These are phyloP conservation scores for Lactifluus echinatus DNA, from an alignment of 768 basidiomycete genomes.

Conservation along the genomic window DNA sequence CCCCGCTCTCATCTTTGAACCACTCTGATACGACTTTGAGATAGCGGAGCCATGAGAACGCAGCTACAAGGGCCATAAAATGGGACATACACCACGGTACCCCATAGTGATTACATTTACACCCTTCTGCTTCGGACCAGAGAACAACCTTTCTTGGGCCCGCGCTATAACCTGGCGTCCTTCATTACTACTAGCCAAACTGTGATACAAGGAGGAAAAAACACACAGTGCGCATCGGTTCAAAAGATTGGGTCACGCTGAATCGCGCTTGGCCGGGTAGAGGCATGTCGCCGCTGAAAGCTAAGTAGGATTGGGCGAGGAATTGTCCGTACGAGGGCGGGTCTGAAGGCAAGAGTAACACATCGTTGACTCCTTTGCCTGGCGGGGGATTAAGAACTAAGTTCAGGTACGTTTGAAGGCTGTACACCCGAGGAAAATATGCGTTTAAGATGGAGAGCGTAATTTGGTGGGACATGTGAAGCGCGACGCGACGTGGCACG, in stretches of 20 bases:
- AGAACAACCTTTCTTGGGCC: slow-evolving; percentile 49
- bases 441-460: slow-evolving; percentile 15
- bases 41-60: not conserved
- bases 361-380: not conserved
- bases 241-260: slow-evolving; percentile 8
- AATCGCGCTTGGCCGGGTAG: not conserved
- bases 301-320: slow-evolving; percentile 6
- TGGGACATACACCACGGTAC: slow-evolving; percentile 46
- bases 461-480: slow-evolving; percentile 11
- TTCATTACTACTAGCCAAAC: slow-evolving; percentile 22
- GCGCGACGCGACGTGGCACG: not conserved
- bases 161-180: slow-evolving; percentile 46
- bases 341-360: slow-evolving; percentile 6
- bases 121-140: slow-evolving; percentile 27
- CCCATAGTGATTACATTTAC: slow-evolving; percentile 59
- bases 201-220: not conserved
- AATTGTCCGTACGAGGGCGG: slow-evolving; percentile 1
- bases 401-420: slow-evolving; percentile 7
- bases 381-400: not conserved
- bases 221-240: slow-evolving; percentile 11
- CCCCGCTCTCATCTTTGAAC: slow-evolving; percentile 29
- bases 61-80: not conserved
- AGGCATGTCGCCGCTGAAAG: not conserved
- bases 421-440: slow-evolving; percentile 9
- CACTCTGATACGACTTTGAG: slow-evolving; percentile 11